phyloP scores from a whole-genome alignment of 2,329 filamentous ascomycete genomes.

The Fusarium chaquense region DNA sequence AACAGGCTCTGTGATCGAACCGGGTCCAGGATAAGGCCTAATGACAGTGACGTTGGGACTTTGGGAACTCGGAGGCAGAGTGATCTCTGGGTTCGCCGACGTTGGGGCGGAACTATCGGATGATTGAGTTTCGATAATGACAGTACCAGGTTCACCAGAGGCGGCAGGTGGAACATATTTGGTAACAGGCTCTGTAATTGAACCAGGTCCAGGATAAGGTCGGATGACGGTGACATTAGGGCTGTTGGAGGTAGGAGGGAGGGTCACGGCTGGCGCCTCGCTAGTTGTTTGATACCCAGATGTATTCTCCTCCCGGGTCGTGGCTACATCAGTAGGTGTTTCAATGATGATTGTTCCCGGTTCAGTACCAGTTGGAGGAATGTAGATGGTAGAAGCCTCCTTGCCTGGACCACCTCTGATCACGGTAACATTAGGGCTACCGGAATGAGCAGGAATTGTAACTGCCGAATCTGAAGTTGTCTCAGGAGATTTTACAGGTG shows the following conservation, averaged over 20 bases:
- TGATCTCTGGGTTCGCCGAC: constrained; percentile 4
- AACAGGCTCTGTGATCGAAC: constrained; percentile 15
- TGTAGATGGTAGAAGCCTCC: constrained; percentile 4
- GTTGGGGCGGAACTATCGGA: background rate
- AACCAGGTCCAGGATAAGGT: constrained; percentile 17
- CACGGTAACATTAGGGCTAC: constrained; percentile 17
- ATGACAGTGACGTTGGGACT: constrained; percentile 19
- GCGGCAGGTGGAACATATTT: constrained; percentile 9
- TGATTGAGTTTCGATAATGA: constrained; percentile 18
- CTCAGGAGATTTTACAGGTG: background rate
- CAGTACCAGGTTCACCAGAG: constrained; percentile 15
- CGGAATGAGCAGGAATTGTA: constrained; percentile 1
- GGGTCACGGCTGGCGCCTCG: constrained; percentile 2
- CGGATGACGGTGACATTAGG: constrained; percentile 17
- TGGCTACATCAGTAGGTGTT: background rate
- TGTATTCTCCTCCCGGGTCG: background rate
- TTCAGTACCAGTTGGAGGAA: constrained; percentile 11
- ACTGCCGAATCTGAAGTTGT: constrained; percentile 1
- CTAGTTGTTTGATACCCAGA: background rate
- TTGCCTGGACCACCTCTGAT: constrained; percentile 13
- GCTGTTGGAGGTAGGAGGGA: constrained; percentile 13
- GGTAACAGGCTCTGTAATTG: constrained; percentile 12
- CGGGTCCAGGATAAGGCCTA: constrained; percentile 19
- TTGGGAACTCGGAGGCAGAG: constrained; percentile 8
- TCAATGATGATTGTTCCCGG: constrained; percentile 21